Conservation (phyloP, 2,329 filamentous ascomycete genomes). For the Penicillium occitanis region DNA sequence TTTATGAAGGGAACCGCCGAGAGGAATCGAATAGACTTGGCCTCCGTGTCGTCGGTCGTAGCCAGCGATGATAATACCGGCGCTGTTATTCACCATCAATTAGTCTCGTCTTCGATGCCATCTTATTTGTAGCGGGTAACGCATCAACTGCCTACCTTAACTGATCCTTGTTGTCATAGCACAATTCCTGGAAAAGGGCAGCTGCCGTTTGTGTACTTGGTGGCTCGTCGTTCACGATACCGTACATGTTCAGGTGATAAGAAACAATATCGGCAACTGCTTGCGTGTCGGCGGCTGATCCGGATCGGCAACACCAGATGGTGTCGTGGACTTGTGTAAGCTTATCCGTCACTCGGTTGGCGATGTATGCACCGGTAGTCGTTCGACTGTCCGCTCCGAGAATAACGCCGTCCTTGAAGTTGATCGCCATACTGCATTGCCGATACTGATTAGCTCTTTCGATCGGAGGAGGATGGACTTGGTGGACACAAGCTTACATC, state of each 20-base stretch:
- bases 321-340: slow-evolving; percentile 97
- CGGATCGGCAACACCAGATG: slow-evolving; percentile 99
- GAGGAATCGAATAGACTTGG: slow-evolving; percentile 94
- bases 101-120: slow-evolving; percentile 2
- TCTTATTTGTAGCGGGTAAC: not conserved
- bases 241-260: slow-evolving; percentile 91
- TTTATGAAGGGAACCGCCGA: slow-evolving; percentile 96
- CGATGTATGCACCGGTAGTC: slow-evolving; percentile 96
- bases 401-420: slow-evolving; percentile 98
- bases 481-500: slow-evolving; percentile 63
- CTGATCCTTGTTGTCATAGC: slow-evolving; percentile 95
- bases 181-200: slow-evolving; percentile 95
- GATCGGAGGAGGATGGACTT: not conserved
- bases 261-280: slow-evolving; percentile 97
- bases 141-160: slow-evolving; percentile 65
- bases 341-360: slow-evolving; percentile 99
- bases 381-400: slow-evolving; percentile 95
- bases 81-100: slow-evolving; percentile 53
- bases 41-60: slow-evolving; percentile 94
- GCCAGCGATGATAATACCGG: slow-evolving; percentile 96
- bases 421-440: slow-evolving; percentile 83
- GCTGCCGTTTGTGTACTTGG: slow-evolving; percentile 95
- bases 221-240: slow-evolving; percentile 81
- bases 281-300: slow-evolving; percentile 95
- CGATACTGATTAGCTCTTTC: slow-evolving; percentile 6